Conservation (phyloP, 1,139 yeast genomes). For the Candida freyschussii region DNA sequence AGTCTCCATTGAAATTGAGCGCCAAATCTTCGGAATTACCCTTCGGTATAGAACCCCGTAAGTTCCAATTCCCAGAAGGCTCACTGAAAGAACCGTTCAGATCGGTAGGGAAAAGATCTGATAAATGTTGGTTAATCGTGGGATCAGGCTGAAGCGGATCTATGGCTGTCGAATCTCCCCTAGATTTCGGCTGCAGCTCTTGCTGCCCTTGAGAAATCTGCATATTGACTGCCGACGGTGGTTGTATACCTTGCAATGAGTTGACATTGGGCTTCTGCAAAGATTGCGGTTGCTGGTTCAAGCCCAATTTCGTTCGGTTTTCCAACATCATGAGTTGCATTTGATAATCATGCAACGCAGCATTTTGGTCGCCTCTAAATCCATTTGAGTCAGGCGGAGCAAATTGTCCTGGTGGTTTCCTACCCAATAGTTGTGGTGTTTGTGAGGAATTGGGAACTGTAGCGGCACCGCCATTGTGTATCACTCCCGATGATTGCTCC, state of each 20-base stretch:
- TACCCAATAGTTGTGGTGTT: background rate
- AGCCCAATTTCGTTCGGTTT: constrained; percentile 22
- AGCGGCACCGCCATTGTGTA: no score
- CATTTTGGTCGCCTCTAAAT: constrained; percentile 9
- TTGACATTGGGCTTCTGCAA: constrained; percentile 4
- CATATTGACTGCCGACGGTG: background rate
- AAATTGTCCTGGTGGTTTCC: background rate
- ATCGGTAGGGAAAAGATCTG: constrained; percentile 23
- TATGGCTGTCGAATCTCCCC: constrained; percentile 19
- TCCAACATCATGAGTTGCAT: constrained; percentile 26
- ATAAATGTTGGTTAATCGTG: constrained; percentile 14
- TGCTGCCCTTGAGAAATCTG: no score
- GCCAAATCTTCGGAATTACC: constrained; percentile 3
- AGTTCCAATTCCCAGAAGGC: constrained; percentile 1
- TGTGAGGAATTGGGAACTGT: no score
- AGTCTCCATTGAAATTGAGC: constrained; percentile 2
- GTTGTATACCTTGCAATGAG: constrained; percentile 1
- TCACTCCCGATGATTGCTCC: constrained; percentile 1
- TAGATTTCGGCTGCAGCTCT: constrained; percentile 3
- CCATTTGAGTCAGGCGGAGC: constrained; percentile 6
- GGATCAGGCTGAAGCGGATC: constrained; percentile 26
- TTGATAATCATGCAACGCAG: constrained; percentile 25
- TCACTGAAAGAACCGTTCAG: constrained; percentile 5
- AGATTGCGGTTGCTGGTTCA: constrained; percentile 5
- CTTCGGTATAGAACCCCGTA: constrained; percentile 1